phyloP scores from a whole-genome alignment of 305 asterid species.

The Plantago coronopus region DNA sequence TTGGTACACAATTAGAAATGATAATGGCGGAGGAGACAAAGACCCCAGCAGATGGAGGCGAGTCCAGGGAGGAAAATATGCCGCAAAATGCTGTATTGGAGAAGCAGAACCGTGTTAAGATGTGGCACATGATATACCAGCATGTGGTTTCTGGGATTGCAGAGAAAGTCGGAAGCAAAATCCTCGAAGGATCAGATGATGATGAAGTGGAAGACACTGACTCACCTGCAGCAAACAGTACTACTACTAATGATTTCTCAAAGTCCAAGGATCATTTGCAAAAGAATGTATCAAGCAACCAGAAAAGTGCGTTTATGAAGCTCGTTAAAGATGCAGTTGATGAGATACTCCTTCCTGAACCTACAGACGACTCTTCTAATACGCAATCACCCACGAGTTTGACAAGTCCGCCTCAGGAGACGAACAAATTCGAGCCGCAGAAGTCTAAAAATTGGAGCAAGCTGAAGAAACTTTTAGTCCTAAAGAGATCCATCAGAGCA shows the following conservation, averaged over 20 bases:
- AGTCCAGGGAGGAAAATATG: constrained; percentile 14
- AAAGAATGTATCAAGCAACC: constrained; percentile 24
- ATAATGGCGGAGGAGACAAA: constrained; percentile 19
- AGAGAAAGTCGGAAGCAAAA: constrained; percentile 56
- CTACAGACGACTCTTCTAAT: constrained; percentile 50
- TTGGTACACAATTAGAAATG: constrained; percentile 14
- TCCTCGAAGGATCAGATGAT: constrained; percentile 67
- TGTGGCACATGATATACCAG: constrained; percentile 93
- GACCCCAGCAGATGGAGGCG: constrained; percentile 8
- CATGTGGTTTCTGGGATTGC: constrained; percentile 75
- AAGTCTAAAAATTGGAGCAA: constrained; percentile 75
- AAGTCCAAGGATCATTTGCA: constrained; percentile 6
- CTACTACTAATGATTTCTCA: constrained; percentile 9
- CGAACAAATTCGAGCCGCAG: constrained; percentile 23
- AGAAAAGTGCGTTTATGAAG: constrained; percentile 43
- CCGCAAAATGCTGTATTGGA: constrained; percentile 27
- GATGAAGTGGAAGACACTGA: constrained; percentile 38
- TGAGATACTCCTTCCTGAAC: constrained; percentile 70
- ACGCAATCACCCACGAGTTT: constrained; percentile 49
- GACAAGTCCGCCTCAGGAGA: constrained; percentile 35
- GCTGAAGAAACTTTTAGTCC: constrained; percentile 60
- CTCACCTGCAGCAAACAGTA: constrained; percentile 4
- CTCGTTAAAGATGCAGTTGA: constrained; percentile 82
- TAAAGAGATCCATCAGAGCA: constrained; percentile 71
- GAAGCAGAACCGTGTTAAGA: constrained; percentile 42